A percentile compares a stretch with the other conserved stretches of the same genome.
Evolutionary conservation across 2,329 filamentous ascomycete species (phyloP).

Genomic region (Boeremia exigua): DNA sequence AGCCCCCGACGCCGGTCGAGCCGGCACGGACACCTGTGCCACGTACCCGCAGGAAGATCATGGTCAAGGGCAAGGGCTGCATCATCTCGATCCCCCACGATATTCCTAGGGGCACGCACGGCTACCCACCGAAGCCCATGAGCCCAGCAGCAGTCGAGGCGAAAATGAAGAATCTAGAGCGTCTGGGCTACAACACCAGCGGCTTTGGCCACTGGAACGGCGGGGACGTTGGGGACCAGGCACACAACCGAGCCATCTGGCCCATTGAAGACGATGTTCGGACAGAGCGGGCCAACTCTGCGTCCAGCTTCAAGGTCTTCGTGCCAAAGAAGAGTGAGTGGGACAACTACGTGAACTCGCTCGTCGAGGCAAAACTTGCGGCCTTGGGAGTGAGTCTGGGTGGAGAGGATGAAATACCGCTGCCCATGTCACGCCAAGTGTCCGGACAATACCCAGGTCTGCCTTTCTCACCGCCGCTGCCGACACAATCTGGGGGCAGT

Average conservation of each 20-base stretch:
- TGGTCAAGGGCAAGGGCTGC: conserved; percentile 55
- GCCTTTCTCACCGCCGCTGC: conserved; percentile 83
- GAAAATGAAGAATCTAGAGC: conserved; percentile 71
- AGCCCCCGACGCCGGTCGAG: conserved; percentile 27
- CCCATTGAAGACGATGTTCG: conserved; percentile 66
- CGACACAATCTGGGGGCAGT: conserved; percentile 78
- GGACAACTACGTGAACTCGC: conserved; percentile 79
- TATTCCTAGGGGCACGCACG: conserved; percentile 49
- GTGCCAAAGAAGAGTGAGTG: conserved; percentile 75
- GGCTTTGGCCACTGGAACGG: conserved; percentile 71
- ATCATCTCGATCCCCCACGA: conserved; percentile 54
- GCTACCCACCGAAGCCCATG: conserved; percentile 52
- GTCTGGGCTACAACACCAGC: conserved; percentile 70
- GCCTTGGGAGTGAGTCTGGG: conserved; percentile 86
- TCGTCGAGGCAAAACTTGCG: conserved; percentile 90
- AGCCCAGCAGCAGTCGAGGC: conserved; percentile 61
- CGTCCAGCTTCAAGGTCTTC: conserved; percentile 62
- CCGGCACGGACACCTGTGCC: conserved; percentile 33
- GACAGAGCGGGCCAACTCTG: conserved; percentile 60
- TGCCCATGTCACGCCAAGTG: conserved; percentile 71
- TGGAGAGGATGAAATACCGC: conserved; percentile 67
- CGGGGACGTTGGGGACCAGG: conserved; percentile 23
- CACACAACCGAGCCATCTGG: conserved; percentile 72
- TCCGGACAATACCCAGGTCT: conserved; percentile 76
- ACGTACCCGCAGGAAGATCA: conserved; percentile 53